Percentiles rank a stretch among this genome's conserved stretches.
Evolutionary conservation across 202 grass and related monocot species (phyloP).

Genomic region (Dendrocalamus latiflorus): DNA sequence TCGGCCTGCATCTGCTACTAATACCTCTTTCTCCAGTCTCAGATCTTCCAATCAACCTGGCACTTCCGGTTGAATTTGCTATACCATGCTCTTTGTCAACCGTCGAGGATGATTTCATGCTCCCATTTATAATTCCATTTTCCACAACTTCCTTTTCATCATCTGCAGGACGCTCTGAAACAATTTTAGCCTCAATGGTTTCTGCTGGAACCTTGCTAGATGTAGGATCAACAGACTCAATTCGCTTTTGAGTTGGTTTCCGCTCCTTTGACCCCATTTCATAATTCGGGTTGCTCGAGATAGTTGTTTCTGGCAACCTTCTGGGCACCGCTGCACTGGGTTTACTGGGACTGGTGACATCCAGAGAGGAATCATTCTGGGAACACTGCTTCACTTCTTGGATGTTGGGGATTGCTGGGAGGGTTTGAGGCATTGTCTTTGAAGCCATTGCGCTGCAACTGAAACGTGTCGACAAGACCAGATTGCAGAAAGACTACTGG

Average conservation of each 20-base stretch:
- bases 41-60: constrained; percentile 31
- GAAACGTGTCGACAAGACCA: not conserved
- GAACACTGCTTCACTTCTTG: constrained; percentile 1
- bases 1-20: constrained; percentile 54
- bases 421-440: constrained; percentile 33
- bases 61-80: constrained; percentile 38
- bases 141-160: constrained; percentile 27
- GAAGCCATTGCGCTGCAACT: constrained; percentile 26
- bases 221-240: not conserved
- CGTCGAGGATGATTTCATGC: not conserved
- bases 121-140: not conserved
- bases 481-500: not conserved
- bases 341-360: not conserved
- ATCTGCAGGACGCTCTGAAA: constrained; percentile 1
- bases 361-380: constrained; percentile 24
- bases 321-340: not conserved
- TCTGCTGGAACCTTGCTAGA: not conserved
- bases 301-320: constrained; percentile 22
- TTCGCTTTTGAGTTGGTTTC: not conserved
- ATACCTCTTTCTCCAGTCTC: constrained; percentile 50
- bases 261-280: not conserved
- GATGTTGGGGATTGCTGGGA: not conserved
- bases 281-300: not conserved
- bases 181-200: not conserved
- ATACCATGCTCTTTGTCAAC: constrained; percentile 27